A percentile compares a stretch with the other conserved stretches of the same genome.
Conservation (phyloP, 768 basidiomycete species). For the Tricholoma sp. region DNA sequence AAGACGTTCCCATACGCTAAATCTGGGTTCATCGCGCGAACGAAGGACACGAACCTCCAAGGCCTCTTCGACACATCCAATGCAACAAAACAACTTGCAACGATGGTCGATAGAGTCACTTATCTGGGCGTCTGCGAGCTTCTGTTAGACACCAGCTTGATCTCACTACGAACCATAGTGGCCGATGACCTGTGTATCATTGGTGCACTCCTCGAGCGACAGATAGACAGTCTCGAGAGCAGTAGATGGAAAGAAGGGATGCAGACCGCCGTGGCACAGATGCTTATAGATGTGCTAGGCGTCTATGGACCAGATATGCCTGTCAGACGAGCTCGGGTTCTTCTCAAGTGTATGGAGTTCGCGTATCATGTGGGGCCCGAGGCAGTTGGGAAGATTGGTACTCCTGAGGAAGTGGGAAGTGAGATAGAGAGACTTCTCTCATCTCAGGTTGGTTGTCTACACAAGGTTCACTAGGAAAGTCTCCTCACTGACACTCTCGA, state of each 20-base stretch:
- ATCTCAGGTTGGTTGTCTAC: conserved; percentile 31
- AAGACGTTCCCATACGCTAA: conserved; percentile 47
- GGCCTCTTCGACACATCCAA: conserved; percentile 37
- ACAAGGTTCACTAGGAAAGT: neutral
- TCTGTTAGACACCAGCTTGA: conserved; percentile 40
- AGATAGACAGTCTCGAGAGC: conserved; percentile 50
- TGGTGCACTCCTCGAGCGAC: conserved; percentile 59
- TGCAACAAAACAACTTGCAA: conserved; percentile 48
- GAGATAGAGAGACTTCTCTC: conserved; percentile 39
- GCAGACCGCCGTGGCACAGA: conserved; percentile 26
- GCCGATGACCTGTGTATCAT: conserved; percentile 25
- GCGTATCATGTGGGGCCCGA: conserved; percentile 32
- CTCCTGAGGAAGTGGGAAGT: conserved; percentile 30
- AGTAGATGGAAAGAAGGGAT: conserved; percentile 57
- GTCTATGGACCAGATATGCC: conserved; percentile 52
- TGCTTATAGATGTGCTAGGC: conserved; percentile 46
- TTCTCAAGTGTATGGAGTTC: conserved; percentile 52
- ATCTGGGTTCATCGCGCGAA: conserved; percentile 32
- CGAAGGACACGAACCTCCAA: conserved; percentile 21
- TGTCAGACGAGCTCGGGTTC: conserved; percentile 51
- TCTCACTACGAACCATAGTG: conserved; percentile 38
- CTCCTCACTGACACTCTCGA: neutral
- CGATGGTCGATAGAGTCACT: conserved; percentile 61
- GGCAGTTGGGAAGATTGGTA: conserved; percentile 19
- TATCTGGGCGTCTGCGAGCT: conserved; percentile 68